Evolutionary conservation across 1,284 basidiomycete species (phyloP), one percentile per base, ranked within the genome.

Genomic region (Gomphus bonarii): DNA sequence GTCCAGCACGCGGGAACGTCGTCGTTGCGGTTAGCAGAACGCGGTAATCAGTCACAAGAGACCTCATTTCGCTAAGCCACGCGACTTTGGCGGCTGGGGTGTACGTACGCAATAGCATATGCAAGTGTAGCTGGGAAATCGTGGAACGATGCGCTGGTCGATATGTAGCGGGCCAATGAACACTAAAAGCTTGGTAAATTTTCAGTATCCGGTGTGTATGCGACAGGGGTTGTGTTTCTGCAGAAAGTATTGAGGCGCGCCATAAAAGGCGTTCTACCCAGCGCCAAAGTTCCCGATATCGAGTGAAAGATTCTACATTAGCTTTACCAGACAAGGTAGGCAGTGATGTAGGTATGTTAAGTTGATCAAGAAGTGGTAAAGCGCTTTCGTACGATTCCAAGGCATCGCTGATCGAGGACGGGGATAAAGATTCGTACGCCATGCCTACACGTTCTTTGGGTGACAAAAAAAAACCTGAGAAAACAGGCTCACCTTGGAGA

Each of bases 1-100:
- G 78, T 2, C 93, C 93, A 0, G 95, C 93, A 40, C 74, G 76
- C 7, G 95, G 95, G 66, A 99, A 95, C 0, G 65, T 70, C 0
- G 91, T 93, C 55, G 80, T 81, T 1, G 77, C 74, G 53, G 71
- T 77, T 25, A 95, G 68, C 46, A 93, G 73, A 1, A 77, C 74
- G 31, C 82, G 79, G 58, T 88, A 88, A 59, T 86, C 82, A 18
- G 79, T 76, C n/a, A 88, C 74, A 14, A 85, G 75, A 0, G 79
- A 78, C 14, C 81, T 76, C 0, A 83, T 83, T 20, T 80, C 79
- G 31, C 75, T 76, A 22, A 83, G 69, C 89, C 90, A 92, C 1
- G 74, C 66, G 0, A 74, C 72, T 1, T 75, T 70, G 0, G 64
- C 58, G 18, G 71, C 18, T 80, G 74, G 49, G 58, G 76, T n/a